Percentiles rank a stretch among this genome's conserved stretches.
Evolutionary conservation across 805 yeast genomes (phyloP).

Genomic region (Deakozyma indianensis): DNA sequence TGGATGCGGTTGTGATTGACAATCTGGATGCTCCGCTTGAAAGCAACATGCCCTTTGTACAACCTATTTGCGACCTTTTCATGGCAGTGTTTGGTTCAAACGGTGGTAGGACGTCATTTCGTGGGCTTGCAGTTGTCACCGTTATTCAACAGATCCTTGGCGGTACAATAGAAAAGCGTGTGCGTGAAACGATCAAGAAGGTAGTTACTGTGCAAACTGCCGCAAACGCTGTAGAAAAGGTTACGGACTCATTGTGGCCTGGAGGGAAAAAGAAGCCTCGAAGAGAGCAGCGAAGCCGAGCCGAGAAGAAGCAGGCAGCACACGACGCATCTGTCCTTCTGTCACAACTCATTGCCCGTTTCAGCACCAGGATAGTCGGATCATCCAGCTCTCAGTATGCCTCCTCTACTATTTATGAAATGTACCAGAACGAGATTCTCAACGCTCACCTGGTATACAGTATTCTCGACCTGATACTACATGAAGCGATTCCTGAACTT

Average conservation of each 20-base stretch:
- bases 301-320: slow-evolving; percentile 37
- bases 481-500: slow-evolving; percentile 15
- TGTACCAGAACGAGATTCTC: slow-evolving; percentile 61
- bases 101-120: slow-evolving; percentile 55
- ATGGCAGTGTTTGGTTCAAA: slow-evolving; percentile 55
- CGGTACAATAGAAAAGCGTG: slow-evolving; percentile 62
- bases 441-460: slow-evolving; percentile 50
- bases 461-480: slow-evolving; percentile 42
- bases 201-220: slow-evolving; percentile 6
- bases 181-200: slow-evolving; percentile 23
- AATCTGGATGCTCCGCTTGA: slow-evolving; percentile 1
- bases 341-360: slow-evolving; percentile 43
- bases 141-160: slow-evolving; percentile 78
- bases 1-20: background rate
- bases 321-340: slow-evolving; percentile 47
- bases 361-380: slow-evolving; percentile 65
- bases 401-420: slow-evolving; percentile 39
- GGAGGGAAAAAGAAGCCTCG: slow-evolving; percentile 29
- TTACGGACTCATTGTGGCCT: slow-evolving; percentile 32
- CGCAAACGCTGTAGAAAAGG: slow-evolving; percentile 9
- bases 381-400: slow-evolving; percentile 48
- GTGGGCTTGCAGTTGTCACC: slow-evolving; percentile 73
- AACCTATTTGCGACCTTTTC: slow-evolving; percentile 68
- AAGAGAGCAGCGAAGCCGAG: slow-evolving; percentile 26
- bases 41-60: slow-evolving; percentile 40